Percentiles rank a stretch among this genome's conserved stretches.
phyloP scores from a whole-genome alignment of 805 yeast species.

The Maudiozyma serrabonitensis region DNA sequence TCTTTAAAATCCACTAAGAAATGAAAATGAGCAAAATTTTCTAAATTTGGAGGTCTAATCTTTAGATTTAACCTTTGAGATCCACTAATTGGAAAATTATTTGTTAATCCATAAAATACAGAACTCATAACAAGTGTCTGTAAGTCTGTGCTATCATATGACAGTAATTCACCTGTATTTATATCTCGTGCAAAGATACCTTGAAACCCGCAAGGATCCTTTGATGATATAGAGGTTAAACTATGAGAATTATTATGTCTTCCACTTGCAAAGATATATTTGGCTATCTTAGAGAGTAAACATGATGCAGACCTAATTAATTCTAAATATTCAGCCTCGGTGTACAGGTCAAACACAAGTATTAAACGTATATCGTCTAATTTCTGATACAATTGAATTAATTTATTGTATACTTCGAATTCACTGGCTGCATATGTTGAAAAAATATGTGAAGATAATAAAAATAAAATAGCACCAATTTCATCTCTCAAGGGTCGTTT shows the following conservation, averaged over 20 bases:
- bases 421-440: conserved; percentile 65
- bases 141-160: conserved; percentile 36
- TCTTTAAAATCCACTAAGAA: conserved; percentile 69
- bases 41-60: conserved; percentile 40
- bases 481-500: conserved; percentile 44
- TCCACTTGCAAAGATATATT: conserved; percentile 43
- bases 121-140: conserved; percentile 58
- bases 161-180: conserved; percentile 45
- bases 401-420: conserved; percentile 48
- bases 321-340: conserved; percentile 40
- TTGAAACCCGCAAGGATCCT: conserved; percentile 55
- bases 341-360: conserved; percentile 41
- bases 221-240: conserved; percentile 7
- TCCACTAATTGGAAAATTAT: conserved; percentile 51
- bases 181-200: conserved; percentile 58
- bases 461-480: conserved; percentile 45
- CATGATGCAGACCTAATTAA: conserved; percentile 45
- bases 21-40: conserved; percentile 43
- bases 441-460: conserved; percentile 54
- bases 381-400: conserved; percentile 43
- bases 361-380: conserved; percentile 51
- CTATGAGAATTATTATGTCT: conserved; percentile 21
- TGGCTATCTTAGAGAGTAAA: conserved; percentile 49
- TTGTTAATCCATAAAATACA: conserved; percentile 58
- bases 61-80: conserved; percentile 29